A percentile compares a stretch with the other conserved stretches of the same genome.
phyloP scores from a whole-genome alignment of 2,329 filamentous ascomycete species.

The Botrytis fabae region DNA sequence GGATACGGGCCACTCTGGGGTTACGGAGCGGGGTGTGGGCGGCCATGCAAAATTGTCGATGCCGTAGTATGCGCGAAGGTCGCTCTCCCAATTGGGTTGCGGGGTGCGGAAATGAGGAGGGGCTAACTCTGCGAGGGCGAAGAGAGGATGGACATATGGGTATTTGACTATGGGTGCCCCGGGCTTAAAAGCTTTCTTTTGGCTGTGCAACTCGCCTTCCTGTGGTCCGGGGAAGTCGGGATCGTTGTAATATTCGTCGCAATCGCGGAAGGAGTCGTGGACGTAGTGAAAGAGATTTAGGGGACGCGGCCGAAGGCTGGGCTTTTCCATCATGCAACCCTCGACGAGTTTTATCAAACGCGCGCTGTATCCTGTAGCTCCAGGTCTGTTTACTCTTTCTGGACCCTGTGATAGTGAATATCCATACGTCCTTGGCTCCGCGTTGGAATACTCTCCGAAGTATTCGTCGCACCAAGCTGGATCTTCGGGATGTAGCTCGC shows the following conservation, averaged over 20 bases:
- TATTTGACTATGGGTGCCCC: fast-evolving
- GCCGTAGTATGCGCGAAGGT: background rate
- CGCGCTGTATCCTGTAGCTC: background rate
- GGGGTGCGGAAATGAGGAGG: background rate
- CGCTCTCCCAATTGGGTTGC: background rate
- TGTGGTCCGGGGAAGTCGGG: background rate
- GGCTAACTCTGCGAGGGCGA: background rate
- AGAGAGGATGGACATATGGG: background rate
- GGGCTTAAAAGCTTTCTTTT: fast-evolving
- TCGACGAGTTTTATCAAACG: background rate
- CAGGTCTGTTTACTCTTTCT: background rate
- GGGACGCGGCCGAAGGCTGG: background rate
- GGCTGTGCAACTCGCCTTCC: background rate
- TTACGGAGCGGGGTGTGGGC: background rate
- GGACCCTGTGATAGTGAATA: background rate
- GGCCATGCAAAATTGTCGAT: background rate
- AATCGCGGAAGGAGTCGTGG: background rate
- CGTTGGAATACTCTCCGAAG: background rate
- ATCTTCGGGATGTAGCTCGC: background rate
- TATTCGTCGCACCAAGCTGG: background rate
- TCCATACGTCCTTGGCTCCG: fast-evolving
- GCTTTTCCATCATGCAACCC: background rate
- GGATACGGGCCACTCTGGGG: background rate
- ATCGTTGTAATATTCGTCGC: fast-evolving
- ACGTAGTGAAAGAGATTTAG: background rate